A percentile compares a stretch with the other conserved stretches of the same genome.
phyloP scores from a whole-genome alignment of 2,329 filamentous ascomycete species.

The Fusarium verrucosum region DNA sequence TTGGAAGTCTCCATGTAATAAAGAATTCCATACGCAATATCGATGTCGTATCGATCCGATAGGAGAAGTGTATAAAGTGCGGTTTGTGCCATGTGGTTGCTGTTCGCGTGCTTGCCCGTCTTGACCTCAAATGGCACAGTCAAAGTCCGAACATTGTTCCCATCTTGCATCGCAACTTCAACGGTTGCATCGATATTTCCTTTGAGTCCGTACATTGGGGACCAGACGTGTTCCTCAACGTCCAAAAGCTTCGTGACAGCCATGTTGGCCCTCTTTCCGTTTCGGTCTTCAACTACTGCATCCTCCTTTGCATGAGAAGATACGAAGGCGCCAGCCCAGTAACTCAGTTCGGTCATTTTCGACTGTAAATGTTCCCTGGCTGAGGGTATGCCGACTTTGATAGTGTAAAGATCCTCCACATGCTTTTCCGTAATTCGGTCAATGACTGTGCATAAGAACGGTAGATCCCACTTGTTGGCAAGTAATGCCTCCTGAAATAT shows the following conservation, averaged over 20 bases:
- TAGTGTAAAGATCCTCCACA: slow-evolving; percentile 88
- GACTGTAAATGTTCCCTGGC: slow-evolving; percentile 82
- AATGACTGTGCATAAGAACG: slow-evolving; percentile 73
- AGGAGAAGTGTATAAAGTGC: slow-evolving; percentile 92
- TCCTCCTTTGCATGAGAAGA: slow-evolving; percentile 72
- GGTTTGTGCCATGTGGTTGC: slow-evolving; percentile 90
- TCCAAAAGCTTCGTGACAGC: slow-evolving; percentile 94
- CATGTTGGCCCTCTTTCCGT: slow-evolving; percentile 79
- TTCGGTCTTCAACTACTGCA: slow-evolving; percentile 80
- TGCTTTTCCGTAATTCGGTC: slow-evolving; percentile 76
- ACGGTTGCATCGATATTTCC: slow-evolving; percentile 98
- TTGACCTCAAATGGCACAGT: slow-evolving; percentile 96
- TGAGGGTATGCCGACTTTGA: slow-evolving; percentile 76
- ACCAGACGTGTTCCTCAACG: slow-evolving; percentile 98
- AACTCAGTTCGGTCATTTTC: slow-evolving; percentile 82
- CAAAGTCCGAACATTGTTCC: slow-evolving; percentile 71
- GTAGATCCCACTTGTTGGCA: slow-evolving; percentile 80
- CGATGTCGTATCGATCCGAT: slow-evolving; percentile 93
- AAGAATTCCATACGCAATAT: slow-evolving; percentile 87
- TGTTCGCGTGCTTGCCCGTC: slow-evolving; percentile 85
- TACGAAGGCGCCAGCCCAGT: slow-evolving; percentile 87
- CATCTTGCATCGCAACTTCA: slow-evolving; percentile 82
- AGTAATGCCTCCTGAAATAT: slow-evolving; percentile 92
- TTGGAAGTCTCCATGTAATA: slow-evolving; percentile 95
- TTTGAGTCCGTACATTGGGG: slow-evolving; percentile 95